A percentile compares a stretch with the other conserved stretches of the same genome.
phyloP scores from a whole-genome alignment of 2,329 filamentous ascomycete species.

The Pseudogymnoascus sp. region DNA sequence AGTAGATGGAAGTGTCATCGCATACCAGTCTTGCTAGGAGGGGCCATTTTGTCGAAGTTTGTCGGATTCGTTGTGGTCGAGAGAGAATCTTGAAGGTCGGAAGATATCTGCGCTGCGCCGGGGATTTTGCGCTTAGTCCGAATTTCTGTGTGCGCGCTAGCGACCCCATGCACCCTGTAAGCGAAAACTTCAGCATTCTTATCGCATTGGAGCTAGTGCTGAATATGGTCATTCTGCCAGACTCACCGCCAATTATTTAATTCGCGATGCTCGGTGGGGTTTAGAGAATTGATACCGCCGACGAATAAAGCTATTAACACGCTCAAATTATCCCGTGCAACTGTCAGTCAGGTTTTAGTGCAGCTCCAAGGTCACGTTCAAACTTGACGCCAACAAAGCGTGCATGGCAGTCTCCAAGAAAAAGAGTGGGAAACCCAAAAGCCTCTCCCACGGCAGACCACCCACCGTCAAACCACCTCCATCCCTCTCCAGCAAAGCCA shows the following conservation, averaged over 20 bases:
- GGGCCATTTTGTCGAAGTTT: slow-evolving; percentile 13
- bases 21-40: slow-evolving; percentile 29
- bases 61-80: slow-evolving; percentile 8
- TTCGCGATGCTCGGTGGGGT: background rate
- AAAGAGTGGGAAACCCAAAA: slow-evolving; percentile 36
- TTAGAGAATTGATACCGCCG: background rate
- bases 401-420: slow-evolving; percentile 40
- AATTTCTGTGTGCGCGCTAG: slow-evolving; percentile 6
- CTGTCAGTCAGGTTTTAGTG: background rate
- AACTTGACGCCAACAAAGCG: background rate
- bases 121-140: slow-evolving; percentile 5
- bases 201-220: background rate
- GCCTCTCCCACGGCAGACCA: slow-evolving; percentile 46
- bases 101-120: background rate
- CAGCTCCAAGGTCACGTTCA: background rate
- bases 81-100: slow-evolving; percentile 3
- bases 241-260: slow-evolving; percentile 2
- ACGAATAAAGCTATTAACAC: background rate
- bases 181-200: background rate
- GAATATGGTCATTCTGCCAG: background rate
- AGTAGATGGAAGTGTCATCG: slow-evolving; percentile 1
- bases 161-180: background rate
- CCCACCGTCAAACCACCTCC: slow-evolving; percentile 43
- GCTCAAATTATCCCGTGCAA: background rate
- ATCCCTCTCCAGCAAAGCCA: slow-evolving; percentile 57